Conservation (phyloP, 2,329 filamentous ascomycete species). For the Neonectria coccinea region DNA sequence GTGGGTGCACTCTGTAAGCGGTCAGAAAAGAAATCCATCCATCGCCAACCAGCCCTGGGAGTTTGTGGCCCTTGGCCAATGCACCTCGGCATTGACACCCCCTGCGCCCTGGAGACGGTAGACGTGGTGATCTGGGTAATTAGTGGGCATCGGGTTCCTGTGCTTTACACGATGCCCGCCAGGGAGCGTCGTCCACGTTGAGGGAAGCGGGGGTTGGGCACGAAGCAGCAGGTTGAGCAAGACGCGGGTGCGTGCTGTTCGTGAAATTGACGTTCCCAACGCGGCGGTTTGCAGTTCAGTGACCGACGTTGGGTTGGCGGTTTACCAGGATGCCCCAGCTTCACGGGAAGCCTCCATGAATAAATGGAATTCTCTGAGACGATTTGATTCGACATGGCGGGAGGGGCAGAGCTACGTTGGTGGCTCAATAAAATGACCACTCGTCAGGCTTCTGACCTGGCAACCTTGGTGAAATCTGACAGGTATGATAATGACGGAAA, state of each 20-base stretch:
- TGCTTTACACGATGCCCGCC: conserved; percentile 12
- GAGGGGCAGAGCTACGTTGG: background rate
- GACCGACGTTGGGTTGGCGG: conserved; percentile 2
- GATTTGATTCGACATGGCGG: conserved; percentile 3
- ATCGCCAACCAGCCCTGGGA: background rate
- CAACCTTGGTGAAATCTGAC: conserved; percentile 17
- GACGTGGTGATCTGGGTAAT: background rate
- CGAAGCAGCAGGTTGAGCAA: background rate
- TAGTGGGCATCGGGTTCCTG: background rate
- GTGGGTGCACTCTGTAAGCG: conserved; percentile 5
- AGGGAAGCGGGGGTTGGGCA: background rate
- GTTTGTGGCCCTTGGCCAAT: background rate
- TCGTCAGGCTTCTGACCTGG: conserved; percentile 4
- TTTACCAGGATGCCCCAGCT: conserved; percentile 21
- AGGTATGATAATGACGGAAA: conserved; percentile 8
- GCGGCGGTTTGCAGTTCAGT: conserved; percentile 1
- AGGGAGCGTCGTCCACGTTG: conserved; percentile 2
- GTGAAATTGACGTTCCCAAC: conserved; percentile 11
- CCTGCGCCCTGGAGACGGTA: background rate
- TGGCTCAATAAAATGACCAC: background rate
- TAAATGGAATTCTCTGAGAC: background rate
- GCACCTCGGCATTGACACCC: conserved; percentile 13
- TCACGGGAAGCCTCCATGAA: background rate
- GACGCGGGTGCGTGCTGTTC: conserved; percentile 3
- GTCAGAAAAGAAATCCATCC: conserved; percentile 3